Evolutionary conservation across 2,329 filamentous ascomycete species (phyloP).

Genomic region (Colletotrichum sp.): DNA sequence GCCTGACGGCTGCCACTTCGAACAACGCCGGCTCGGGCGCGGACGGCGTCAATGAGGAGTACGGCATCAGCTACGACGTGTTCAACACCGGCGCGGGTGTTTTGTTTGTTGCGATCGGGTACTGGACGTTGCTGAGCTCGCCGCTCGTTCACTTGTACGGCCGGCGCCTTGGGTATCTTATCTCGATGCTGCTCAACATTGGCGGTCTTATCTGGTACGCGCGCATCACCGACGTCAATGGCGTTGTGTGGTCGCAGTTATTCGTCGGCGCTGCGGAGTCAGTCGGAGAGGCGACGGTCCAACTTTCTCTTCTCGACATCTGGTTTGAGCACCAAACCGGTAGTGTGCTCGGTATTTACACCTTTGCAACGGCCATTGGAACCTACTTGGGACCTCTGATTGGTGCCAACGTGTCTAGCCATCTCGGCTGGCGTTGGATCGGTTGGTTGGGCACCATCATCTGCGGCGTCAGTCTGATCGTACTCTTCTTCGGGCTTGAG

Average conservation of each 20-base stretch:
- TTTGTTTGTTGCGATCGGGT: slow-evolving; percentile 60
- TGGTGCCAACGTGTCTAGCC: slow-evolving; percentile 54
- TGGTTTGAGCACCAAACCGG: slow-evolving; percentile 64
- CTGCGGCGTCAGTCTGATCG: slow-evolving; percentile 47
- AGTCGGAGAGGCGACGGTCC: slow-evolving; percentile 60
- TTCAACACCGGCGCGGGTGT: slow-evolving; percentile 64
- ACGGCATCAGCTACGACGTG: slow-evolving; percentile 54
- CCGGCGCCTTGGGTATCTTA: slow-evolving; percentile 57
- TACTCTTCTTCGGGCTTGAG: slow-evolving; percentile 57
- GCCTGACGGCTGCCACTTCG: slow-evolving; percentile 59
- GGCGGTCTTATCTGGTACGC: slow-evolving; percentile 61
- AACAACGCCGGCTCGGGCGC: slow-evolving; percentile 60
- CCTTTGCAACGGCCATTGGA: slow-evolving; percentile 59
- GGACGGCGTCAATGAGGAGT: slow-evolving; percentile 52
- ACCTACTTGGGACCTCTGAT: slow-evolving; percentile 61
- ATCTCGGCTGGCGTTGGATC: slow-evolving; percentile 60
- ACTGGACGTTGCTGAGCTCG: slow-evolving; percentile 57
- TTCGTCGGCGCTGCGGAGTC: slow-evolving; percentile 63
- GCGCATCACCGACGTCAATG: slow-evolving; percentile 41
- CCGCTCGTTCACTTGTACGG: slow-evolving; percentile 60
- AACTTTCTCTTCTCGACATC: slow-evolving; percentile 61
- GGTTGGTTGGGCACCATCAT: slow-evolving; percentile 56
- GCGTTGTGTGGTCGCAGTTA: slow-evolving; percentile 60
- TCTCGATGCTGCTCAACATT: slow-evolving; percentile 53
- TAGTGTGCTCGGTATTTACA: slow-evolving; percentile 58